Percentiles rank a stretch among this genome's conserved stretches.
These are phyloP conservation scores for Cercophora sp. DNA, from an alignment of 495 filamentous ascomycete species.

Conservation along the genomic window DNA sequence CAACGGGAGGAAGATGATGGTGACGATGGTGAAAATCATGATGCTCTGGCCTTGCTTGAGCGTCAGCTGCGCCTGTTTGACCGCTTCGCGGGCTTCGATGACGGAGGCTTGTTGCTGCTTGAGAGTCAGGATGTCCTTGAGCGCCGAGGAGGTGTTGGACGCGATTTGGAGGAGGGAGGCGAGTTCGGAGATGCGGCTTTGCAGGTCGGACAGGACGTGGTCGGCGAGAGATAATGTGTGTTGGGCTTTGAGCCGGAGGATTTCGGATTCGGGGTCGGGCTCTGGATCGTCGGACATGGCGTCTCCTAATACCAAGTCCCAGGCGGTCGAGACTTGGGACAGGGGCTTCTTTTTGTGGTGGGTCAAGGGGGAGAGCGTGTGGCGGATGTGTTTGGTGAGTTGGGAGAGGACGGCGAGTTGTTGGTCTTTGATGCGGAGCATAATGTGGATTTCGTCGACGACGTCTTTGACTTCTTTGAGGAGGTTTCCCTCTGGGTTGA, in stretches of 20 bases:
- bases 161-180: slow-evolving; percentile 22
- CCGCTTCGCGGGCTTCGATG: slow-evolving; percentile 54
- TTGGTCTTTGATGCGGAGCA: slow-evolving; percentile 56
- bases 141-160: slow-evolving; percentile 23
- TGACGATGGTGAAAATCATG: slow-evolving; percentile 64
- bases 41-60: slow-evolving; percentile 56
- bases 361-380: not conserved
- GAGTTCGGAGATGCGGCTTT: slow-evolving; percentile 22
- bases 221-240: slow-evolving; percentile 19
- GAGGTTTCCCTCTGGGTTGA: slow-evolving; percentile 62
- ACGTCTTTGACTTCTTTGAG: slow-evolving; percentile 68
- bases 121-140: slow-evolving; percentile 51
- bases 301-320: slow-evolving; percentile 5
- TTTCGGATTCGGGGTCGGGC: not conserved
- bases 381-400: slow-evolving; percentile 53
- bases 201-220: slow-evolving; percentile 18
- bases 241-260: slow-evolving; percentile 10
- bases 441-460: slow-evolving; percentile 68
- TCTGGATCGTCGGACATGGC: not conserved
- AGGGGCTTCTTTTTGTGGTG: not conserved
- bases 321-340: slow-evolving; percentile 1
- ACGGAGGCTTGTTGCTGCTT: slow-evolving; percentile 64
- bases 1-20: slow-evolving; percentile 49
- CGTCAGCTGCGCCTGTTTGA: slow-evolving; percentile 55
- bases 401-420: slow-evolving; percentile 56